These are phyloP conservation scores for Vitrella brassicaformis DNA, from an alignment of 73 alveolate genomes.

Conservation along the genomic window DNA sequence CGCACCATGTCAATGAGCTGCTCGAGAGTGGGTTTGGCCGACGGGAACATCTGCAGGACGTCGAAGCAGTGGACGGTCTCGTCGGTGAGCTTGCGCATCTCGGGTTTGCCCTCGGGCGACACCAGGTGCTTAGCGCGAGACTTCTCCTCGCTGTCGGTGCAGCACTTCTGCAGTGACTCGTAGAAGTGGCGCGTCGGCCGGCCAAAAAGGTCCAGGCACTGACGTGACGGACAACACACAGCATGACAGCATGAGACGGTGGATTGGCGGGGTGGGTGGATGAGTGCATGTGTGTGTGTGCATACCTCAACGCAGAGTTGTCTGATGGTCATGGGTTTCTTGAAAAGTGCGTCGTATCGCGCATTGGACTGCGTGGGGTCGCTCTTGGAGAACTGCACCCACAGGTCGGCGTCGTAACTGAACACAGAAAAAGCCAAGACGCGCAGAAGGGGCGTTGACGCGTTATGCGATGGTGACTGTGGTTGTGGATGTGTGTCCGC, in stretches of 20 bases:
- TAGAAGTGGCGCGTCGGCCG: neutral
- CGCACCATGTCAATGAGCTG: slow-evolving; percentile 19
- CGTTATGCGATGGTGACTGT: no score
- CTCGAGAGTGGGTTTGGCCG: slow-evolving; percentile 6
- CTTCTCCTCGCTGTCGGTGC: neutral
- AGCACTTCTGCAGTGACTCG: neutral
- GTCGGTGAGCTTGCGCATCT: neutral
- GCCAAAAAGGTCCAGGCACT: no score
- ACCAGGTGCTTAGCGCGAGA: neutral
- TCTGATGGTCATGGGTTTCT: neutral
- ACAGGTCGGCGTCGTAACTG: no score
- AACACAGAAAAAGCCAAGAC: no score
- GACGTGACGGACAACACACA: no score
- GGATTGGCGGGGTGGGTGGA: no score
- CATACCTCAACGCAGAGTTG: neutral
- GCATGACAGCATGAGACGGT: no score
- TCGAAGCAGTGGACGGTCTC: neutral
- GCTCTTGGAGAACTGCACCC: no score
- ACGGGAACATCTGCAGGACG: neutral
- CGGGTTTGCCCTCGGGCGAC: neutral
- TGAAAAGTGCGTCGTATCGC: neutral
- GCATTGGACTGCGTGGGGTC: no score
- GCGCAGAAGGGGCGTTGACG: no score
- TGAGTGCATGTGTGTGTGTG: no score
- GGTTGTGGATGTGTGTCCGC: no score